Evolutionary conservation across 148 eudicot species (phyloP).

Genomic region (Heliamphora exappendiculata): DNA sequence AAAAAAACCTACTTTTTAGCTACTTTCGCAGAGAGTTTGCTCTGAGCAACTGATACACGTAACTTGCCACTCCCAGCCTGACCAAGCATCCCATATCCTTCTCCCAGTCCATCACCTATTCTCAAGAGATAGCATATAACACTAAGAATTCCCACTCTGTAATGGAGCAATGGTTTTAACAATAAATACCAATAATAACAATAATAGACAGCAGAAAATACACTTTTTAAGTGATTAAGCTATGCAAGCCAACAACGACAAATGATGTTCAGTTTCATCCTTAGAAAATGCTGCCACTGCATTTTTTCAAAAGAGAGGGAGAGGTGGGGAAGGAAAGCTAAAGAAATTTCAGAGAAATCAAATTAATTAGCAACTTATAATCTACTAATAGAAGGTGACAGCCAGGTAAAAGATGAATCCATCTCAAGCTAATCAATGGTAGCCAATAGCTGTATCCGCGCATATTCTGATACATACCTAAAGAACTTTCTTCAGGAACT

Average conservation of each 20-base stretch:
- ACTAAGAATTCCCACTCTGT: neutral
- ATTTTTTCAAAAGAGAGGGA: too few relatives aligned
- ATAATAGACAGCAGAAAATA: neutral
- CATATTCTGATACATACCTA: conserved; percentile 35
- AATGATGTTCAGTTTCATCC: neutral
- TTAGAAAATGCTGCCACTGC: neutral
- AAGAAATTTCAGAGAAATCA: neutral
- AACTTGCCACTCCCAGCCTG: conserved; percentile 95
- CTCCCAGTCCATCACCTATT: conserved; percentile 95
- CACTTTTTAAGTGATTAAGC: neutral
- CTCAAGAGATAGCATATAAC: conserved; percentile 6
- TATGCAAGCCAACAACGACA: neutral
- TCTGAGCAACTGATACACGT: conserved; percentile 82
- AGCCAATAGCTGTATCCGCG: neutral
- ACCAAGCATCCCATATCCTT: conserved; percentile 99
- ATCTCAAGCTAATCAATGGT: neutral
- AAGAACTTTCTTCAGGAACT: conserved; percentile 90
- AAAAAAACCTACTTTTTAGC: conserved; percentile 66
- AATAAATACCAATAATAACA: neutral
- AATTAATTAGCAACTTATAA: neutral
- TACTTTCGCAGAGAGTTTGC: conserved; percentile 83
- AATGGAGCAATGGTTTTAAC: too few relatives aligned
- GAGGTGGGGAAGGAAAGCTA: neutral
- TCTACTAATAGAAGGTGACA: neutral
- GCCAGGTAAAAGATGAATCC: neutral